Evolutionary conservation across 2,329 filamentous ascomycete genomes (phyloP).

Genomic region (Pseudogymnoascus sp.): DNA sequence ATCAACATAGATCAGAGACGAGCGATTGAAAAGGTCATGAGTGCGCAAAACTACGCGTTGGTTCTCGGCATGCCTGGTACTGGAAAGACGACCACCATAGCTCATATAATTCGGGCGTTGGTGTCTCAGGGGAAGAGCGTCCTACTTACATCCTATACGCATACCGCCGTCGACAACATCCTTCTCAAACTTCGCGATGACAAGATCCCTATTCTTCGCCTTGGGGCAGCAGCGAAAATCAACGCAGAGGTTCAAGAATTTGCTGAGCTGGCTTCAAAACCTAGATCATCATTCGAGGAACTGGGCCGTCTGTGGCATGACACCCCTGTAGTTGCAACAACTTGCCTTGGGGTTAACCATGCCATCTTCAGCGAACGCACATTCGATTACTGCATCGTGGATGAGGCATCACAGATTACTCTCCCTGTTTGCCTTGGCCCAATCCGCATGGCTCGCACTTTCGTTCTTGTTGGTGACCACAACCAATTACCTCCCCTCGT

Average conservation of each 20-base stretch:
- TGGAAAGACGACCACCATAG: conserved; percentile 96
- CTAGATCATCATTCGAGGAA: conserved; percentile 71
- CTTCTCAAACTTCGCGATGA: conserved; percentile 80
- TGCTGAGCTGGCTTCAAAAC: conserved; percentile 65
- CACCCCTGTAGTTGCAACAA: conserved; percentile 85
- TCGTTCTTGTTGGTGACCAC: conserved; percentile 93
- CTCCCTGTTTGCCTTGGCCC: conserved; percentile 89
- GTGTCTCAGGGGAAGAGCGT: conserved; percentile 87
- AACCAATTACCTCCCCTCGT: conserved; percentile 93
- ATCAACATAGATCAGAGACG: conserved; percentile 82
- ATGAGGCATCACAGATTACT: conserved; percentile 96
- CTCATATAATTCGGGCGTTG: conserved; percentile 88
- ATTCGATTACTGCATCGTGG: conserved; percentile 98
- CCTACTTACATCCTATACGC: conserved; percentile 88
- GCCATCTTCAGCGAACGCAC: conserved; percentile 77
- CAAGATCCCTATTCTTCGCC: conserved; percentile 69
- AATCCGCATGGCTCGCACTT: conserved; percentile 84
- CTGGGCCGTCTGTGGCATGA: conserved; percentile 77
- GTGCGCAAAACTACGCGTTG: conserved; percentile 88
- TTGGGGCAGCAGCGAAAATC: conserved; percentile 77
- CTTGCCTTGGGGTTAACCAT: conserved; percentile 87
- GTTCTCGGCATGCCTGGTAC: conserved; percentile 98
- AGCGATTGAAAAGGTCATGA: conserved; percentile 93
- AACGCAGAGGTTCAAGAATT: conserved; percentile 84
- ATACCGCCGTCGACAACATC: conserved; percentile 97